phyloP scores from a whole-genome alignment of 108 stramenopile species.

The Nannochloropsis granulata region DNA sequence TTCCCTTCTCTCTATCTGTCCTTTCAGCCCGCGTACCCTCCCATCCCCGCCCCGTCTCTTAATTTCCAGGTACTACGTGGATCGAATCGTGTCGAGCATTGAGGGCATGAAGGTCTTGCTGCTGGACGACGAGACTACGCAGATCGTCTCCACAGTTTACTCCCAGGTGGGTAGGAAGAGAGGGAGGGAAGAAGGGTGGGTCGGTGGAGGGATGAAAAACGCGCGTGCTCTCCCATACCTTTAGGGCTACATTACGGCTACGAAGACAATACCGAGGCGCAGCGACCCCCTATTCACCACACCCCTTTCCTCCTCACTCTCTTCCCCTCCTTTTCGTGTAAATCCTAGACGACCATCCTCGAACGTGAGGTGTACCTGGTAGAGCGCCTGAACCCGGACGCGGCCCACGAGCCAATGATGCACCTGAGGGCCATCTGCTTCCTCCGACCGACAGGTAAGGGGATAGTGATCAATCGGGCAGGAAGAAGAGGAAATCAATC shows the following conservation, averaged over 20 bases:
- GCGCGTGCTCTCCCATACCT: neutral
- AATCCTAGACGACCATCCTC: neutral
- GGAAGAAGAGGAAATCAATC: neutral
- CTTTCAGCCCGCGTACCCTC: neutral
- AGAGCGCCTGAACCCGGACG: neutral
- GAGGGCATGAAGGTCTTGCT: slow-evolving; percentile 30
- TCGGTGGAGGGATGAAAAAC: neutral
- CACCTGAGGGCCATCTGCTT: neutral
- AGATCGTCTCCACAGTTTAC: slow-evolving; percentile 28
- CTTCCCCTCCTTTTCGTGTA: too few relatives aligned
- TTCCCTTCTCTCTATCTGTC: neutral
- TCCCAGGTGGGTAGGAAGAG: slow-evolving; percentile 7
- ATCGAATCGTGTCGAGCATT: neutral
- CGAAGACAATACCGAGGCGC: too few relatives aligned
- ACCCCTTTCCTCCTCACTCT: neutral
- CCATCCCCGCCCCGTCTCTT: neutral
- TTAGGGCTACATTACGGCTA: neutral
- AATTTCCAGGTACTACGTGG: neutral
- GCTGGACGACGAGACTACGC: slow-evolving; percentile 21
- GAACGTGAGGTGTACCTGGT: neutral
- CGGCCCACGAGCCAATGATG: neutral
- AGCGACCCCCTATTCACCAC: too few relatives aligned
- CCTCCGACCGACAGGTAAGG: neutral
- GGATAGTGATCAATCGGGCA: neutral
- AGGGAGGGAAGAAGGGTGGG: neutral